Conservation (phyloP, 225 moss, liverwort and hornwort species). For the Marchantia paleacea region DNA sequence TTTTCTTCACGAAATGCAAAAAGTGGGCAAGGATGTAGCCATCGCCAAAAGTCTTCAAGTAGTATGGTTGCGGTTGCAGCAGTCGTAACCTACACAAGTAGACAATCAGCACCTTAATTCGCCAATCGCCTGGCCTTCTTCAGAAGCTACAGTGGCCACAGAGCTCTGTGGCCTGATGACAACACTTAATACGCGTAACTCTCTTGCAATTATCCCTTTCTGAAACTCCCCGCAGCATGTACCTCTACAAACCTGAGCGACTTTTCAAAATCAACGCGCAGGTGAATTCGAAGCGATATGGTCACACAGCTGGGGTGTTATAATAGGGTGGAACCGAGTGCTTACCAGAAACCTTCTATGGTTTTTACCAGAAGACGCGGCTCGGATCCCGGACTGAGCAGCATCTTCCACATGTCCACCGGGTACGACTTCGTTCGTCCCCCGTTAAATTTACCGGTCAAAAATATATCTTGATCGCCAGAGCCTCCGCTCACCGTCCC, state of each 20-base stretch:
- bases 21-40: conserved; percentile 29
- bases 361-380: conserved; percentile 30
- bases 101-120: not conserved
- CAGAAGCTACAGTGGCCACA: not conserved
- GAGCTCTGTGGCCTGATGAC: not conserved
- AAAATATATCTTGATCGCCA: not conserved
- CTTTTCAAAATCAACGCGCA: not conserved
- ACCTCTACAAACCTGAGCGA: not conserved
- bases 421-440: not conserved
- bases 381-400: not conserved
- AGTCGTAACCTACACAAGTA: conserved; percentile 22
- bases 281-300: not conserved
- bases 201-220: not conserved
- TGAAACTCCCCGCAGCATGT: not conserved
- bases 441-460: not conserved
- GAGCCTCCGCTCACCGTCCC: conserved; percentile 18
- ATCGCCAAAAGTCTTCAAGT: conserved; percentile 14
- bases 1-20: conserved; percentile 30
- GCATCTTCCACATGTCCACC: conserved; percentile 32
- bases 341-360: conserved; percentile 22
- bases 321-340: not conserved
- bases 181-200: not conserved
- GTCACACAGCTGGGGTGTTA: not conserved
- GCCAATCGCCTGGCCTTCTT: not conserved
- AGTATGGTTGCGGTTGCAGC: not conserved